Evolutionary conservation across 768 basidiomycete species (phyloP), one percentile per base, ranked within the genome.

Genomic region (Tylopilus sp.): DNA sequence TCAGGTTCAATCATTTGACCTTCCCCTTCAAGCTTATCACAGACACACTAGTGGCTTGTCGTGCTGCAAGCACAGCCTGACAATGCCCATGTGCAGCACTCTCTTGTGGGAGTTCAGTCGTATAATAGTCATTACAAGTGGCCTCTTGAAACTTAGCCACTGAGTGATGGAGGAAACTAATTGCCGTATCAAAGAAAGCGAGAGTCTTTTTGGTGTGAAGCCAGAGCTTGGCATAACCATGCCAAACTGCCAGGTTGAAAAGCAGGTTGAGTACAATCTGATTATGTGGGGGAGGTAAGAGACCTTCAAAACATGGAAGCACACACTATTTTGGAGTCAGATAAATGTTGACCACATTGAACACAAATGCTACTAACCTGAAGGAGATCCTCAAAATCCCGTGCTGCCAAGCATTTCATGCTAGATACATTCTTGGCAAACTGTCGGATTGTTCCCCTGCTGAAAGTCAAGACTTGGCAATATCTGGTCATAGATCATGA

Each of bases 241-340:
- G 48, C 29, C 29, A 46, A 17, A 29, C 65, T 4, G 50, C 55
- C n/a, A 64, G 13, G 6, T 44, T 34, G 7, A 62, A 67, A 8
- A 70, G 52, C 10, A 36, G 16, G 17, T 36, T 9, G 16, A 61
- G 47, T 1, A 69, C 12, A 17, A 45, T 6, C 5, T 21, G 8
- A 28, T 62, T 60, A 36, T 60, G 45, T 1, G 47, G 48, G 6
- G 28, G 9, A 1, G 28, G 22, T 4, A 49, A 38, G 1, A 49
- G 36, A 1, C 22, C 38, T 30, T 49, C 22, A n/a, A 49, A 49
- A 14, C 10, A 16, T 8, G 48, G 48, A 9, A 49, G 38, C 22
- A 28, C 29, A 7, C 16, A 49, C 48, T 41, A 17, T 48, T n/a
- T 6, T 12, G n/a, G 5, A 25, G 3, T 8, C 17, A 8, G 13